These are phyloP conservation scores for Ophiognomonia clavigignenti-juglandacearum DNA, from an alignment of 2,329 filamentous ascomycete genomes.

Conservation along the genomic window DNA sequence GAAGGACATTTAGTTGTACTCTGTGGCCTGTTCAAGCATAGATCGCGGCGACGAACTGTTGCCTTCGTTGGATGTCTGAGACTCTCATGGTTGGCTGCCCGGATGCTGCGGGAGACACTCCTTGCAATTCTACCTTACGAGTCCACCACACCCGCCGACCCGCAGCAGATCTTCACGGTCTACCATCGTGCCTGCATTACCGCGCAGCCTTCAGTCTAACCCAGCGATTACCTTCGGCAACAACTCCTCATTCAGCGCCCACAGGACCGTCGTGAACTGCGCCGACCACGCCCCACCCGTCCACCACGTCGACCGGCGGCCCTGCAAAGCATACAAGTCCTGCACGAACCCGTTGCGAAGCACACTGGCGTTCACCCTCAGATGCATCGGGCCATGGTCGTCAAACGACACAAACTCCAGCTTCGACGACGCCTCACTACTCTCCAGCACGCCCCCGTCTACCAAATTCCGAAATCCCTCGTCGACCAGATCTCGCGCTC, in stretches of 20 bases:
- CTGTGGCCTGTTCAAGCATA: no score
- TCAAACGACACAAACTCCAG: conserved; percentile 24
- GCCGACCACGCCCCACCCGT: conserved; percentile 30
- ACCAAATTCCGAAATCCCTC: conserved; percentile 21
- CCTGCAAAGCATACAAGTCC: conserved; percentile 32
- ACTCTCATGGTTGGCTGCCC: no score
- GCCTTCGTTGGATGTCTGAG: no score
- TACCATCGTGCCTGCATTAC: no score
- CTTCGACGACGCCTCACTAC: conserved; percentile 2
- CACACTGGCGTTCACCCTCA: conserved; percentile 24
- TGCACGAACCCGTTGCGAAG: conserved; percentile 31
- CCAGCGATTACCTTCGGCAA: conserved; percentile 23
- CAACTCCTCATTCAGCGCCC: conserved; percentile 28
- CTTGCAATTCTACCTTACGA: no score
- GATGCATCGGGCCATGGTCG: conserved; percentile 27
- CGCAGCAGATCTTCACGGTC: no score
- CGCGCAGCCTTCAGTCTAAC: no score
- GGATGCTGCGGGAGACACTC: no score
- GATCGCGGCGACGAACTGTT: no score
- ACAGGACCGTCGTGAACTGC: conserved; percentile 28
- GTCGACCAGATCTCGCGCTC: conserved; percentile 23
- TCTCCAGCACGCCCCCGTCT: conserved; percentile 18
- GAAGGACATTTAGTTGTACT: no score
- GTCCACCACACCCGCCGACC: no score
- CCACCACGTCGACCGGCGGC: conserved; percentile 33